Evolutionary conservation across 176 grass and related monocot genomes (phyloP), one percentile per base, ranked within the genome.

Genomic region (Hyparrhenia diplandra): DNA sequence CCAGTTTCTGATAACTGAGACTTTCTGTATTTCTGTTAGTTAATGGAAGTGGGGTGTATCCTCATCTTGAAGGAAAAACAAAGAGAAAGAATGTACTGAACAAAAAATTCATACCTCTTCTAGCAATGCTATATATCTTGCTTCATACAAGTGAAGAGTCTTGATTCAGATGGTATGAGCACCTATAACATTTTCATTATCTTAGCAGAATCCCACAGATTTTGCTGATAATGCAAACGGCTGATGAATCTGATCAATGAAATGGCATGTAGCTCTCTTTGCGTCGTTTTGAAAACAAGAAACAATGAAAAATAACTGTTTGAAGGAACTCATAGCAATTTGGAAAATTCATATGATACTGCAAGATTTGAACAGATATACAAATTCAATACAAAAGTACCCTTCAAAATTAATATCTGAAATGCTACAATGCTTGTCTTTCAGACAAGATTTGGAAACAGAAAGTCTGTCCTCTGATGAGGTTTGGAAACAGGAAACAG

Each of bases 81-180:
- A 27, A 62, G 2, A 10, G 29, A 29, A 69, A 24, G 13, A 58
- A 75, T 71, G n/a, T 37, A 78, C 13, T 75, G 29, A 79, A 64
- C 40, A n/a, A 21, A 80, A 43, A 5, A 66, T 12, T 72, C 55
- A 83, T 86, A 98, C 95, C 92, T 98, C 92, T 58, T 98, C 92
- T 43, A 98, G 76, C 69, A 98, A 84, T 76, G 92, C 88, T 84
- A 98, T 80, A 86, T 93, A 95, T 82, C 92, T 93, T 82, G 95
- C 92, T 85, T 98, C 95, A 83, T 98, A 98, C 57, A 98, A 86
- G 91, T 95, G 92, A 43, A 98, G 69, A 80, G 84, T 93, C 92
- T 94, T 98, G 67, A 77, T 71, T 98, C 95, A 81, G 95, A 93
- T 81, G 95, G 95, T 62, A 98, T 91, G 75, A 98, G 64, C 74